These are phyloP conservation scores for Amanita muscaria DNA, from an alignment of 768 basidiomycete species.

Conservation along the genomic window DNA sequence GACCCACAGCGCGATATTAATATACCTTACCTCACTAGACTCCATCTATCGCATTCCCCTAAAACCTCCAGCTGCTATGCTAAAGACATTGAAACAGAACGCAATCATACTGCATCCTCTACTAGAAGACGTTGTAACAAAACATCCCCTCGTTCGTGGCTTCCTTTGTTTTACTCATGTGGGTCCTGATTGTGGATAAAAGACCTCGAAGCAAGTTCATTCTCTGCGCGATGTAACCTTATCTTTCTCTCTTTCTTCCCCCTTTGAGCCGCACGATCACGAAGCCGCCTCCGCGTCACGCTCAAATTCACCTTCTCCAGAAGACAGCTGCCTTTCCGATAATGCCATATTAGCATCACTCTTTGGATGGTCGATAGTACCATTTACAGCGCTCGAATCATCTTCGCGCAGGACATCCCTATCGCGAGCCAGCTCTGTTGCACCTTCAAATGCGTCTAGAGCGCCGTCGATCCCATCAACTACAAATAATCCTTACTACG, in stretches of 20 bases:
- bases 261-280: conserved; percentile 11
- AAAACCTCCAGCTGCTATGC: conserved; percentile 53
- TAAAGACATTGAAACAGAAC: conserved; percentile 47
- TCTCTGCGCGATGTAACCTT: conserved; percentile 32
- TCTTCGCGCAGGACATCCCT: conserved; percentile 21
- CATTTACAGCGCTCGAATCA: conserved; percentile 22
- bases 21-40: conserved; percentile 25
- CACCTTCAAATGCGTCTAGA: conserved; percentile 13
- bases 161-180: conserved; percentile 4
- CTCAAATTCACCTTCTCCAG: conserved; percentile 1
- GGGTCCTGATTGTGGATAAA: conserved; percentile 5
- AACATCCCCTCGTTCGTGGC: conserved; percentile 62
- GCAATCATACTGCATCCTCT: conserved; percentile 46
- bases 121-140: conserved; percentile 46
- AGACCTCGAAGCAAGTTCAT: conserved; percentile 53
- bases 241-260: background rate
- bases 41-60: conserved; percentile 72
- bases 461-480: conserved; percentile 14
- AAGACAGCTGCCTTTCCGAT: conserved; percentile 24
- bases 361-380: conserved; percentile 43
- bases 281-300: conserved; percentile 13
- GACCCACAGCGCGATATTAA: background rate
- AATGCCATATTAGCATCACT: conserved; percentile 36
- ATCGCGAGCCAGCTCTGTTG: conserved; percentile 24
- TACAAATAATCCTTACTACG: conserved; percentile 16